A percentile compares a stretch with the other conserved stretches of the same genome.
Evolutionary conservation across 371 early-diverging fungal genomes (phyloP).

Genomic region (Mortierella sp.): DNA sequence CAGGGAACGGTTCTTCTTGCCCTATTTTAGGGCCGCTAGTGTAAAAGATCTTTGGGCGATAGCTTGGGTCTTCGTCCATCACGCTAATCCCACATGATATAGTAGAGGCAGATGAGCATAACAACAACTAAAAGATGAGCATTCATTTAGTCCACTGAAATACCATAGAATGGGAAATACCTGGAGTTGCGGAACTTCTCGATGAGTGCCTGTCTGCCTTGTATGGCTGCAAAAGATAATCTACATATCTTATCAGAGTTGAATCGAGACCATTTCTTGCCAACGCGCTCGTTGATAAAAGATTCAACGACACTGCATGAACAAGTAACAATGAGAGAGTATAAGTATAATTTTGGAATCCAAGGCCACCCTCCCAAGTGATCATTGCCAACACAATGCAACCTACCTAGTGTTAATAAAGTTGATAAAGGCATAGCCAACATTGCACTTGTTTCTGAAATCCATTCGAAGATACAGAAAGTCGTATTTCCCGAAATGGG

Average conservation of each 20-base stretch:
- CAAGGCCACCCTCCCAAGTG: no score
- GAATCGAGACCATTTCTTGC: constrained; percentile 89
- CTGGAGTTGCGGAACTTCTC: constrained; percentile 90
- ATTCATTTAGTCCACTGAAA: neutral
- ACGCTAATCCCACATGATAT: constrained; percentile 58
- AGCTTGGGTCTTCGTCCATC: constrained; percentile 80
- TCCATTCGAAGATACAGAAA: constrained; percentile 95
- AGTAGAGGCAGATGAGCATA: neutral
- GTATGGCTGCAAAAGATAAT: constrained; percentile 91
- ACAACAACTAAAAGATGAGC: neutral
- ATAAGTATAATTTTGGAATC: neutral
- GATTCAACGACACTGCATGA: constrained; percentile 66
- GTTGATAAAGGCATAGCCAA: constrained; percentile 94
- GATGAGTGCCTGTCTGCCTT: constrained; percentile 84
- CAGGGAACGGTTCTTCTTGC: constrained; percentile 73
- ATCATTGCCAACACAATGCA: neutral
- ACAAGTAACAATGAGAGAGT: neutral
- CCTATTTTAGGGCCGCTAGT: constrained; percentile 72
- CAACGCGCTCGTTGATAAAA: constrained; percentile 84
- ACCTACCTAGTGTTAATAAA: constrained; percentile 73
- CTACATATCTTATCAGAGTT: constrained; percentile 90
- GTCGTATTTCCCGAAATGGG: constrained; percentile 81
- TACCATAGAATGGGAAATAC: constrained; percentile 15
- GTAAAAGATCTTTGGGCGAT: constrained; percentile 83
- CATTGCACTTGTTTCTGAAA: constrained; percentile 89